Conservation (phyloP, 306 rosid genomes). For the Phaseolus lunatus region DNA sequence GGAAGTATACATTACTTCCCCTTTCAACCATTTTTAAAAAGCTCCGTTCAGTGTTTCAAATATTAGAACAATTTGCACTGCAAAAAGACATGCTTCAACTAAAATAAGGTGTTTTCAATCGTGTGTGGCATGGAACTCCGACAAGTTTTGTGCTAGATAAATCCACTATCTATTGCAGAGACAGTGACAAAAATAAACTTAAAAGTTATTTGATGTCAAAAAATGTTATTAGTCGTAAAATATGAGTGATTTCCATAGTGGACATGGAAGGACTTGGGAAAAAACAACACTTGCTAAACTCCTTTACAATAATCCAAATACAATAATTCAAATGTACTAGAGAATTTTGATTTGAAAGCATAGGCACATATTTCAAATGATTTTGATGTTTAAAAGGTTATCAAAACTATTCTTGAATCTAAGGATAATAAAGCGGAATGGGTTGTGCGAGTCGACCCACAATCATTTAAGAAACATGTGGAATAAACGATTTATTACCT, state of each 20-base stretch:
- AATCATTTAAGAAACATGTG: no score
- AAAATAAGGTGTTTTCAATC: constrained; percentile 26
- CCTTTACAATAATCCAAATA: constrained; percentile 23
- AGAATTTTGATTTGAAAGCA: constrained; percentile 3
- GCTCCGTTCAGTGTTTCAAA: constrained; percentile 22
- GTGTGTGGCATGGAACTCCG: constrained; percentile 30
- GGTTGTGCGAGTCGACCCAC: no score
- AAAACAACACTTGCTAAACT: constrained; percentile 39
- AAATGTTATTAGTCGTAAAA: background rate
- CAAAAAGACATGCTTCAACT: background rate
- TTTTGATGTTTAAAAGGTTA: constrained; percentile 6
- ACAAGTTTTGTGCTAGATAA: constrained; percentile 37
- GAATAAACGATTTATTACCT: no score
- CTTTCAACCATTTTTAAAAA: background rate
- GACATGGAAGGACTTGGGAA: constrained; percentile 42
- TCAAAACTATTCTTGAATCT: constrained; percentile 36
- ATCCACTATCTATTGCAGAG: constrained; percentile 32
- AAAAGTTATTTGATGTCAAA: constrained; percentile 25
- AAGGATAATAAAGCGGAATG: no score
- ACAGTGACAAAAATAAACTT: constrained; percentile 8
- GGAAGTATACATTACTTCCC: background rate
- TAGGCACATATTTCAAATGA: constrained; percentile 13
- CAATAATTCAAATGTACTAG: background rate
- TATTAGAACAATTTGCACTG: constrained; percentile 28
- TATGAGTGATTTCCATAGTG: constrained; percentile 32